Conservation (phyloP, 768 basidiomycete species). For the Tulasnella sp. region DNA sequence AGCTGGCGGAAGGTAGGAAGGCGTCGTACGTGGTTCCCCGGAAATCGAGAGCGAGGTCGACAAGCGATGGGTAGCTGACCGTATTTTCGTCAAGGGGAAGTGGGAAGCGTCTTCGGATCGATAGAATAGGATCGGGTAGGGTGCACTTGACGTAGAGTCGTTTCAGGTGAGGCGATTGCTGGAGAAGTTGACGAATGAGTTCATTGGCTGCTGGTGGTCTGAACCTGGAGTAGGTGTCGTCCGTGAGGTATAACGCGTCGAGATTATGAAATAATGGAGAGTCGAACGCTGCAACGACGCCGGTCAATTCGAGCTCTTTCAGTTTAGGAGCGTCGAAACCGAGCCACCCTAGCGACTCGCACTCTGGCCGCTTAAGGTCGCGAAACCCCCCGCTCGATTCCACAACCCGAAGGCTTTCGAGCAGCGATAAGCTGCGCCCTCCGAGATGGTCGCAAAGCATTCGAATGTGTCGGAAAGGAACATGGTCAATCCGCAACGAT, state of each 20-base stretch:
- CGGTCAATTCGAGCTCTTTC: neutral
- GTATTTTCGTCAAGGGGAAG: neutral
- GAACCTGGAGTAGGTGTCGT: neutral
- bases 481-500: neutral
- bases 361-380: neutral
- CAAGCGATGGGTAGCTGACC: neutral
- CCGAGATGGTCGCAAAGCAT: neutral
- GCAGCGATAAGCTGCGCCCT: neutral
- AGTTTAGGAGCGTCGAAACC: neutral
- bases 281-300: neutral
- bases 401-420: neutral
- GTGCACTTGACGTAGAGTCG: neutral
- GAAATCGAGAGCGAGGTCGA: neutral
- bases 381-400: neutral
- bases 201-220: neutral
- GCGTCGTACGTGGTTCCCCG: neutral
- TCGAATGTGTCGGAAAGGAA: neutral
- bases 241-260: neutral
- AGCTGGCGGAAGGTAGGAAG: neutral
- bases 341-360: neutral
- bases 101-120: neutral
- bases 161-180: neutral
- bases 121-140: no score
- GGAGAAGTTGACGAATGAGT: neutral
- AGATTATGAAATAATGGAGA: neutral